These are phyloP conservation scores for Kalanchoe fedtschenkoi DNA, from an alignment of 164 flowering plant genomes.

Conservation along the genomic window DNA sequence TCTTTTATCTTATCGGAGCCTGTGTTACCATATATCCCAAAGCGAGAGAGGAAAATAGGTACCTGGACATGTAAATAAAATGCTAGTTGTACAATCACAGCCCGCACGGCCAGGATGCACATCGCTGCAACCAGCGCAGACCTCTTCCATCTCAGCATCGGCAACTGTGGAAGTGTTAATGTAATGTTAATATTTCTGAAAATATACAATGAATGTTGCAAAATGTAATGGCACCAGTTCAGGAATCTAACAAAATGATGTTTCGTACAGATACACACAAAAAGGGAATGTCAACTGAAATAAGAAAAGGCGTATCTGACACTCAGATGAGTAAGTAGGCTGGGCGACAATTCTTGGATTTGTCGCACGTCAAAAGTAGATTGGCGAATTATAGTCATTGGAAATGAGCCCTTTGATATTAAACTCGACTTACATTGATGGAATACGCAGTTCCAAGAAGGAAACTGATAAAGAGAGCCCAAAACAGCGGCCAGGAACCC, in stretches of 20 bases:
- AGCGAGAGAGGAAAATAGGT: neutral
- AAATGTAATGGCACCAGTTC: too few species aligned
- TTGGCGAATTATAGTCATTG: neutral
- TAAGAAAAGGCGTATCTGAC: too few species aligned
- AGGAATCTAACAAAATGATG: too few species aligned
- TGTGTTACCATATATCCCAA: too few species aligned
- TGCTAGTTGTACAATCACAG: slow-evolving; percentile 86
- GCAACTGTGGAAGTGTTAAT: slow-evolving; percentile 40
- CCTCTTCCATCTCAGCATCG: slow-evolving; percentile 88
- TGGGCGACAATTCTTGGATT: too few species aligned
- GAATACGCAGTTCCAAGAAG: slow-evolving; percentile 93
- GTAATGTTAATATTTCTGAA: neutral
- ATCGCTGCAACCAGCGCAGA: slow-evolving; percentile 79
- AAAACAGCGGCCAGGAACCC: slow-evolving; percentile 81
- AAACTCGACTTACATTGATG: slow-evolving; percentile 52
- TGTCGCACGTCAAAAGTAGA: neutral
- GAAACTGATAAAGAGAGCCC: slow-evolving; percentile 81
- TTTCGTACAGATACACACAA: too few species aligned
- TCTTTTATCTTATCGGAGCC: too few species aligned
- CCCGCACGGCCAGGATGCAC: slow-evolving; percentile 90
- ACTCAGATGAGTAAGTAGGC: too few species aligned
- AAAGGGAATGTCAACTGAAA: too few species aligned
- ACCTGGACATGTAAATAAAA: slow-evolving; percentile 91
- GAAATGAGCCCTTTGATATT: neutral
- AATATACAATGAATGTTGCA: neutral